phyloP scores from a whole-genome alignment of 106 monocot genomes.

The Amphibolis antarctica region DNA sequence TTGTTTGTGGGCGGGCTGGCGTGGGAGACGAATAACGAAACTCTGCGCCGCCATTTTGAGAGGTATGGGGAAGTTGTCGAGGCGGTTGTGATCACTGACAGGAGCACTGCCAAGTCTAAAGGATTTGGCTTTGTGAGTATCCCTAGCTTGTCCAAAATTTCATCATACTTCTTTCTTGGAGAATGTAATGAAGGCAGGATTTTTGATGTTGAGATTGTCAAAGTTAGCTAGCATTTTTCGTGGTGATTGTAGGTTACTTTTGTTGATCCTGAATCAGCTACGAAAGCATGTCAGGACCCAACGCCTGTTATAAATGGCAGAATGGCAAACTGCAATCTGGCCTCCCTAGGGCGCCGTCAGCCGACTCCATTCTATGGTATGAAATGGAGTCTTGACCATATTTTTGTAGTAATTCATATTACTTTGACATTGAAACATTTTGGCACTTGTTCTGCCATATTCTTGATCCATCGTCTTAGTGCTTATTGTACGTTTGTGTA shows the following conservation, averaged over 20 bases:
- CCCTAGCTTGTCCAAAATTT: not conserved
- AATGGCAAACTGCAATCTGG: constrained; percentile 11
- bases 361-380: too few species aligned
- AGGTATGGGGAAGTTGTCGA: constrained; percentile 49
- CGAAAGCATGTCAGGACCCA: constrained; percentile 1
- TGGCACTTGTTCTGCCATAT: too few species aligned
- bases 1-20: constrained; percentile 48
- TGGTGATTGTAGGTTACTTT: constrained; percentile 44
- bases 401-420: too few species aligned
- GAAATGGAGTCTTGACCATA: too few species aligned
- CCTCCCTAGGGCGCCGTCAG: constrained; percentile 4
- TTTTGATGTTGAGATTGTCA: too few species aligned
- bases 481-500: too few species aligned
- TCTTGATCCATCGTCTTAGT: too few species aligned
- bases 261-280: constrained; percentile 11
- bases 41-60: constrained; percentile 41
- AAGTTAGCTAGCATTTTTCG: too few species aligned
- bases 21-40: constrained; percentile 40
- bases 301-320: constrained; percentile 5
- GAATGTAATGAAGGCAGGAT: not conserved
- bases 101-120: constrained; percentile 45
- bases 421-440: too few species aligned
- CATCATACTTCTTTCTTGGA: not conserved
- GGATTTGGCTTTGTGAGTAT: constrained; percentile 39
- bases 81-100: constrained; percentile 50